A percentile compares a stretch with the other conserved stretches of the same genome.
Conservation (phyloP, 1,139 yeast species). For the Candida smagusa region DNA sequence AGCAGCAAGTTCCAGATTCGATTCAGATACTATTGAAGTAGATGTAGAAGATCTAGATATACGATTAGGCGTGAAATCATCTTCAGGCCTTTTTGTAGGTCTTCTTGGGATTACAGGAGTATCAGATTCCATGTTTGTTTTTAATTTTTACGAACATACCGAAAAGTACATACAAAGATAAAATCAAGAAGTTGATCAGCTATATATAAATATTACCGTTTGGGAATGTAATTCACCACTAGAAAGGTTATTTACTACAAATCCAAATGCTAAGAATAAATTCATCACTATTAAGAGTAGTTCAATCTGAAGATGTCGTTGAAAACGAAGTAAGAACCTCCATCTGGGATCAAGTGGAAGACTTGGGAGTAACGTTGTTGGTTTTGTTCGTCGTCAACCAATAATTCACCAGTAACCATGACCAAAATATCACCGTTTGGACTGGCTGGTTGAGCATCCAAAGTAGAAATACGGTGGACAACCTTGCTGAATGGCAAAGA, state of each 20-base stretch:
- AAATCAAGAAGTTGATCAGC: too few relatives aligned
- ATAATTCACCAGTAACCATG: constrained; percentile 95
- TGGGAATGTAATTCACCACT: not conserved
- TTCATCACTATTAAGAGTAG: constrained; percentile 35
- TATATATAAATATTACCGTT: too few relatives aligned
- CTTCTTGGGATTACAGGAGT: not conserved
- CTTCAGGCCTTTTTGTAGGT: not conserved
- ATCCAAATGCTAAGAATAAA: not conserved
- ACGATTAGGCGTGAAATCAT: not conserved
- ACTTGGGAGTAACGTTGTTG: constrained; percentile 97
- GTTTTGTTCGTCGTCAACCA: constrained; percentile 90
- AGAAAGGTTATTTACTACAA: not conserved
- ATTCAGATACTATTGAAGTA: not conserved
- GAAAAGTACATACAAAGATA: too few relatives aligned
- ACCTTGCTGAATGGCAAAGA: constrained; percentile 90
- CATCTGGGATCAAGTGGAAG: constrained; percentile 94
- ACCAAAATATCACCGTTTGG: constrained; percentile 92
- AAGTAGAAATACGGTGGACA: constrained; percentile 85
- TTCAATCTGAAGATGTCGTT: constrained; percentile 96
- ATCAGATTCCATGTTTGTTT: not conserved
- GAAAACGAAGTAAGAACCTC: constrained; percentile 85
- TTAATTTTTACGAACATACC: not conserved
- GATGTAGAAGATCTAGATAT: not conserved
- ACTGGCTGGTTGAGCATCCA: constrained; percentile 98
- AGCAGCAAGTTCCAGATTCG: not conserved